These are phyloP conservation scores for Fusarium verrucosum DNA, from an alignment of 2,329 filamentous ascomycete genomes.

Conservation along the genomic window DNA sequence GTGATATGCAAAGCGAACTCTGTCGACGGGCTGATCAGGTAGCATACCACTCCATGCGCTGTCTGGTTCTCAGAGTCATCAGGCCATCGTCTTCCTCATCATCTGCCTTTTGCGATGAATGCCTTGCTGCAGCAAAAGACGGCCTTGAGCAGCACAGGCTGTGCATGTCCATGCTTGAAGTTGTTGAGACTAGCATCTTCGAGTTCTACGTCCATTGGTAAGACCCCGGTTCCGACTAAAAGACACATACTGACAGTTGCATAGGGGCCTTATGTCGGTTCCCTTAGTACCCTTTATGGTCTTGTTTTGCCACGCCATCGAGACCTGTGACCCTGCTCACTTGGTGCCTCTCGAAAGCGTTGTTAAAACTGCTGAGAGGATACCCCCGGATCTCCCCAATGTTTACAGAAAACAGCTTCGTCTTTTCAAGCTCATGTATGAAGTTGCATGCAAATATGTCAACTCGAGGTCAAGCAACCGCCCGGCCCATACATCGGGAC, in stretches of 20 bases:
- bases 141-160: not conserved
- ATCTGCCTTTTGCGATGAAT: constrained; percentile 6
- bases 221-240: fast-evolving
- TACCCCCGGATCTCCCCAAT: not conserved
- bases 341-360: not conserved
- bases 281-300: constrained; percentile 7
- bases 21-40: constrained; percentile 1
- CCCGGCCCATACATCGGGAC: not conserved
- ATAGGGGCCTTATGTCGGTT: not conserved
- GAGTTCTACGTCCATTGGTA: constrained; percentile 11
- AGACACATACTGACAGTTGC: fast-evolving
- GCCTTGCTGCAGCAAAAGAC: not conserved
- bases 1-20: not conserved
- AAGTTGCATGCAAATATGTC: constrained; percentile 2
- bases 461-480: not conserved
- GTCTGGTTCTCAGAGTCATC: not conserved
- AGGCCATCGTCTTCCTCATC: not conserved
- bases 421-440: constrained; percentile 11
- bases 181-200: not conserved
- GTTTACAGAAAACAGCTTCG: constrained; percentile 10
- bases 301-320: constrained; percentile 11
- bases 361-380: not conserved
- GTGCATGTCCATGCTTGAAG: not conserved
- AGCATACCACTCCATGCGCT: constrained; percentile 1
- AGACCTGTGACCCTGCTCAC: constrained; percentile 1